These are phyloP conservation scores for Malassezia brasiliensis DNA, from an alignment of 1,284 basidiomycete species.

Conservation along the genomic window DNA sequence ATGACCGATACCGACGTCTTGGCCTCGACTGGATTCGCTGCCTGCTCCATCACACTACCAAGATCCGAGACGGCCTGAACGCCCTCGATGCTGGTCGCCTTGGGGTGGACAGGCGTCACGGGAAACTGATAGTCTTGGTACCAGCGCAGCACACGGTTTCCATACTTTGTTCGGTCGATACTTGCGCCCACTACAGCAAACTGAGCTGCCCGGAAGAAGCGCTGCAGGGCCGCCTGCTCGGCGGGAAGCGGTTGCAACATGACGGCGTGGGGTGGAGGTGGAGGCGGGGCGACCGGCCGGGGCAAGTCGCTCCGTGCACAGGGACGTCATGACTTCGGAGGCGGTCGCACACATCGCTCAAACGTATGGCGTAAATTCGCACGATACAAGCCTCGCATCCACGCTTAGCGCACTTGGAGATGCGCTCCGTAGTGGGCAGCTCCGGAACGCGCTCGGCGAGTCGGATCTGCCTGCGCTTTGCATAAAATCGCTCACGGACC, in stretches of 20 bases:
- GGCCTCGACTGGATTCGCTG: constrained; percentile 15
- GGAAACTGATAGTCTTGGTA: constrained; percentile 30
- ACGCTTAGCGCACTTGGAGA: not conserved
- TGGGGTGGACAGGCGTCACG: constrained; percentile 38
- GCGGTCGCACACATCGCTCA: not conserved
- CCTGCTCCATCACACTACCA: constrained; percentile 13
- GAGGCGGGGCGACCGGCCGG: not conserved
- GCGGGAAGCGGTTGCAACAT: not conserved
- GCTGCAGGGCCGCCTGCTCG: constrained; percentile 6
- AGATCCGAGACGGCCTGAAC: constrained; percentile 12
- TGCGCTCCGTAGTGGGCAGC: constrained; percentile 6
- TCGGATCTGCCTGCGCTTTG: constrained; percentile 5
- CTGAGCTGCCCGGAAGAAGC: constrained; percentile 30
- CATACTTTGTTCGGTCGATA: constrained; percentile 36
- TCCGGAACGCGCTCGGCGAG: constrained; percentile 8
- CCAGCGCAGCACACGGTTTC: constrained; percentile 44
- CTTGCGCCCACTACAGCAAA: constrained; percentile 41
- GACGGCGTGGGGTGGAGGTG: not conserved
- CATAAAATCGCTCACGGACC: not conserved
- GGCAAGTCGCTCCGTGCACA: not conserved
- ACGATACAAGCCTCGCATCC: not conserved
- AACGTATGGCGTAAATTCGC: not conserved
- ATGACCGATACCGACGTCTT: constrained; percentile 36
- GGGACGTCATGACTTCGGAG: not conserved
- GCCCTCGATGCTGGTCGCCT: constrained; percentile 28